Percentiles rank a stretch among this genome's conserved stretches.
phyloP scores from a whole-genome alignment of 2,329 filamentous ascomycete species.

The Botryosphaeria dothidea region DNA sequence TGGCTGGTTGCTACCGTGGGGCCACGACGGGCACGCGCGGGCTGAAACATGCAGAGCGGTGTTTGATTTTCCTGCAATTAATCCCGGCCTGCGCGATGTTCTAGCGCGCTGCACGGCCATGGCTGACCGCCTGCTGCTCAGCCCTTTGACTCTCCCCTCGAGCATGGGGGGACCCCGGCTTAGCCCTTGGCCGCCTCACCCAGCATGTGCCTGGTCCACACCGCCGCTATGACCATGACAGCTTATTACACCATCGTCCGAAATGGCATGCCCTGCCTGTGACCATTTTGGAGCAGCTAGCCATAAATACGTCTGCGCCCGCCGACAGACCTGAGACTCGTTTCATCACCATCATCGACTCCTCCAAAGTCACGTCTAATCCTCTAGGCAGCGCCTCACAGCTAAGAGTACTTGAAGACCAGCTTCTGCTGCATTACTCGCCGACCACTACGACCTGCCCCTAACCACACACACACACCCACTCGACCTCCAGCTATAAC shows the following conservation, averaged over 20 bases:
- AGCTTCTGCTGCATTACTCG: constrained; percentile 12
- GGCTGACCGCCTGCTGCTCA: constrained; percentile 18
- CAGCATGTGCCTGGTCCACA: constrained; percentile 40
- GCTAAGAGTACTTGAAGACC: constrained; percentile 4
- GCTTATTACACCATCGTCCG: constrained; percentile 43
- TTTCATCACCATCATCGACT: constrained; percentile 34
- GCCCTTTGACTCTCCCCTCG: constrained; percentile 19
- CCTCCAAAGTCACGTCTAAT: constrained; percentile 22
- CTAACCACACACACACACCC: constrained; percentile 17
- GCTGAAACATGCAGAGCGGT: constrained; percentile 40
- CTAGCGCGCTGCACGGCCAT: constrained; percentile 22
- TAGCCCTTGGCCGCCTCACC: constrained; percentile 38
- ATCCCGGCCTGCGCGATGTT: constrained; percentile 31
- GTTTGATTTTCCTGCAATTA: constrained; percentile 30
- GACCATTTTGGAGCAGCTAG: constrained; percentile 33
- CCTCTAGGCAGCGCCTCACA: background rate
- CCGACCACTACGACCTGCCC: constrained; percentile 18
- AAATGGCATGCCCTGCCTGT: constrained; percentile 42
- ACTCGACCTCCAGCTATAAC: background rate
- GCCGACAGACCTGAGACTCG: constrained; percentile 27
- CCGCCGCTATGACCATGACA: constrained; percentile 40
- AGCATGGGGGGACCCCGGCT: constrained; percentile 21
- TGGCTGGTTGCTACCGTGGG: constrained; percentile 21
- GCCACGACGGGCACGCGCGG: constrained; percentile 40
- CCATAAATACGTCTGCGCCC: constrained; percentile 42